Percentiles rank a stretch among this genome's conserved stretches.
Evolutionary conservation across 257 asterid species (phyloP).

Genomic region (Nicotiana sylvestris): DNA sequence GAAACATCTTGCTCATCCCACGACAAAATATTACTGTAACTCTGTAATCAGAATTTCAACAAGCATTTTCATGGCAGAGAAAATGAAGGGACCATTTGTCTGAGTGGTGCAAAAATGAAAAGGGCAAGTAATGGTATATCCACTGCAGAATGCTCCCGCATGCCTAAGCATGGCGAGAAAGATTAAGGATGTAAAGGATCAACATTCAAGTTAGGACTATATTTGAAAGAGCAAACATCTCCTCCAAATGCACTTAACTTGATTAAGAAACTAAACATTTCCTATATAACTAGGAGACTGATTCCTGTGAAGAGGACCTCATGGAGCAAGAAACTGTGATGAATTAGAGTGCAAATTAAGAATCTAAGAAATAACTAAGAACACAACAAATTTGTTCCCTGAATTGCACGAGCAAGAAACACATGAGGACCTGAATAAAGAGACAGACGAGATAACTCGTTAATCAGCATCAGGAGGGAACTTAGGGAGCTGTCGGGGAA

Average conservation of each 20-base stretch:
- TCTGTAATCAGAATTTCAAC: not conserved
- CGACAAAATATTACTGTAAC: not conserved
- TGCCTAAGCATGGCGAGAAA: not conserved
- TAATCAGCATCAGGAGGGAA: not conserved
- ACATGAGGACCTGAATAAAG: not conserved
- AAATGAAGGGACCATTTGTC: not conserved
- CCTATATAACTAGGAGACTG: not conserved
- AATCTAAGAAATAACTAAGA: not conserved
- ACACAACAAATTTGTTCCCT: not conserved
- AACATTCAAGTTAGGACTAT: not conserved
- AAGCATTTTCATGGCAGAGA: not conserved
- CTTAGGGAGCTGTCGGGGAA: not conserved
- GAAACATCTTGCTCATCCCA: not conserved
- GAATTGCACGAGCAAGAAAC: not conserved
- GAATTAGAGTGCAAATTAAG: not conserved
- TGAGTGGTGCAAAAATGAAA: not conserved
- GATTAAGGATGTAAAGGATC: not conserved
- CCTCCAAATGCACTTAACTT: not conserved
- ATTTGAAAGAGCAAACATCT: conserved; percentile 9
- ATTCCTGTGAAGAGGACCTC: not conserved
- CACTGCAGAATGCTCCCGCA: not conserved
- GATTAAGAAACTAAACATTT: not conserved
- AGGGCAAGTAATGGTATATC: not conserved
- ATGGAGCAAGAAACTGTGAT: not conserved
- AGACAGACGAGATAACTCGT: not conserved